A percentile compares a stretch with the other conserved stretches of the same genome.
Evolutionary conservation across 805 yeast genomes (phyloP).

Genomic region (Metschnikowia reukaufii): DNA sequence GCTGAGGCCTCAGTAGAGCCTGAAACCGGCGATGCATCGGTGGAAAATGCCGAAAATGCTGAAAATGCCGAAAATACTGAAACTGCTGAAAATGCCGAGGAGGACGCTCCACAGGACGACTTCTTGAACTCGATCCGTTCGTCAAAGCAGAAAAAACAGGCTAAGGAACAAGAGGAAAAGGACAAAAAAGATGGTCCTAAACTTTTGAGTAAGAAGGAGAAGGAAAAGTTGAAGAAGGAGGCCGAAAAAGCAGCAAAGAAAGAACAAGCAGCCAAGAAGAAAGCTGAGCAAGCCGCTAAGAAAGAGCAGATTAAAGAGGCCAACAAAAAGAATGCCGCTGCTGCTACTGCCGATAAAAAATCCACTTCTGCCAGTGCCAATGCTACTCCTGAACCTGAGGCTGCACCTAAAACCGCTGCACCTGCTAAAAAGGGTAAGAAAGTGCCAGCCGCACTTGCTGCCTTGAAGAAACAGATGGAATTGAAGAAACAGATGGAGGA

Average conservation of each 20-base stretch:
- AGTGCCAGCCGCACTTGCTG: slow-evolving; percentile 88
- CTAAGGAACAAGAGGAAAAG: slow-evolving; percentile 59
- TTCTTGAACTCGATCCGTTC: slow-evolving; percentile 81
- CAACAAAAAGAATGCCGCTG: slow-evolving; percentile 44
- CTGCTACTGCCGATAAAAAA: slow-evolving; percentile 26
- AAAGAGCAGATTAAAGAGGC: slow-evolving; percentile 55
- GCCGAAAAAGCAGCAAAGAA: slow-evolving; percentile 87
- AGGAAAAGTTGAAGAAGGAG: slow-evolving; percentile 94
- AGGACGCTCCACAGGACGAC: slow-evolving; percentile 36
- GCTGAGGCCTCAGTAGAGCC: slow-evolving; percentile 21
- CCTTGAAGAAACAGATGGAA: slow-evolving; percentile 85
- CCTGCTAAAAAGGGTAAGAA: slow-evolving; percentile 60
- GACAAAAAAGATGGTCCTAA: slow-evolving; percentile 59
- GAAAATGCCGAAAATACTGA: too few species aligned
- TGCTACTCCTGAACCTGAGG: slow-evolving; percentile 35
- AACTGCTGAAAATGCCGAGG: slow-evolving; percentile 6
- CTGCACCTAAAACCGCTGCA: slow-evolving; percentile 34
- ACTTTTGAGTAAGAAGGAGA: slow-evolving; percentile 88
- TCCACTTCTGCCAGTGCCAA: slow-evolving; percentile 24
- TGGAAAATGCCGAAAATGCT: slow-evolving; percentile 8
- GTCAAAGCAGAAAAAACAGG: slow-evolving; percentile 75
- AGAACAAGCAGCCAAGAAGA: slow-evolving; percentile 84
- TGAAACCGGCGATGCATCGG: slow-evolving; percentile 17
- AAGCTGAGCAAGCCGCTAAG: slow-evolving; percentile 62
- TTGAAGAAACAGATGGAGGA: slow-evolving; percentile 85